Conservation (phyloP, 495 filamentous ascomycete species). For the Saxispiralis lemnorum region DNA sequence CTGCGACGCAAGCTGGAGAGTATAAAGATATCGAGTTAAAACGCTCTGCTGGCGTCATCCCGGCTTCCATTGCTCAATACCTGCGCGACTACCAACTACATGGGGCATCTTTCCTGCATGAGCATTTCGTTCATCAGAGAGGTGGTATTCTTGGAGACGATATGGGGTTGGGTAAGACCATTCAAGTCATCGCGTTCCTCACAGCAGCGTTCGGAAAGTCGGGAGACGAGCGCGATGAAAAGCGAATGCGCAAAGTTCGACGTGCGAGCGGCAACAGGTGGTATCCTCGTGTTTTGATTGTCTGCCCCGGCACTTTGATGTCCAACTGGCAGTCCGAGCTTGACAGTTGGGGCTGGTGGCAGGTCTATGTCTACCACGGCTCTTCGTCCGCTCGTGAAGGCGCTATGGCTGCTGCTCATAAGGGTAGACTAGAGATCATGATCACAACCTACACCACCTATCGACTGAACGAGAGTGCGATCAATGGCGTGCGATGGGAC, state of each 20-base stretch:
- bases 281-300: constrained; percentile 76
- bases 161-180: constrained; percentile 94
- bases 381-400: constrained; percentile 40
- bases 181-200: constrained; percentile 90
- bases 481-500: constrained; percentile 87
- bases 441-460: constrained; percentile 91
- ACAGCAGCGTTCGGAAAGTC: constrained; percentile 90
- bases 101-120: constrained; percentile 72
- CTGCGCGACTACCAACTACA: constrained; percentile 80
- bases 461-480: constrained; percentile 47
- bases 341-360: constrained; percentile 88
- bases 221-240: constrained; percentile 70
- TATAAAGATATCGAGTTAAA: constrained; percentile 63
- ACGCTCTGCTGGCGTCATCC: constrained; percentile 67
- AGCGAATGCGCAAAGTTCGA: constrained; percentile 83
- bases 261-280: constrained; percentile 36
- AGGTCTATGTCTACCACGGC: constrained; percentile 69
- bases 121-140: constrained; percentile 78
- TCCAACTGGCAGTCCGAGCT: constrained; percentile 82
- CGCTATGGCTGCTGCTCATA: constrained; percentile 53
- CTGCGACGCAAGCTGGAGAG: constrained; percentile 39
- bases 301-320: constrained; percentile 79
- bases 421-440: constrained; percentile 68
- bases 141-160: constrained; percentile 88
- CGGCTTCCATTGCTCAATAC: constrained; percentile 82